Evolutionary conservation across 441 rosid genomes (phyloP), one percentile per base, ranked within the genome.

Genomic region (Gossypium lobatum): DNA sequence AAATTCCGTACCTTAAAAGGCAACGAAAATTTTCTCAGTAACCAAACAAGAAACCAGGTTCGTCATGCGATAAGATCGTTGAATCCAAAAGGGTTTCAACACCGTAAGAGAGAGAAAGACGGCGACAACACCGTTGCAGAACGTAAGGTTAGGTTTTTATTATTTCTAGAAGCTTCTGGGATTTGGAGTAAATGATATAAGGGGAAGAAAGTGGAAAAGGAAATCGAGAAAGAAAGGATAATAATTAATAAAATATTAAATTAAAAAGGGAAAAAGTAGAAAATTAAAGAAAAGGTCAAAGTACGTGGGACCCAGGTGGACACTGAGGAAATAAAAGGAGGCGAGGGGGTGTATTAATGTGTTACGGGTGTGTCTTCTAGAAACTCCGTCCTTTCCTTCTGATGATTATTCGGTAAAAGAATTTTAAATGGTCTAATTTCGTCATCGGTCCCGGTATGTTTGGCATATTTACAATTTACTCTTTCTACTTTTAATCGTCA

Each of bases 101-200:
- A 66, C n/a, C 39, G 48, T 18, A 69, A 52, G 34, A 59, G 18
- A 66, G 73, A n/a, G 20, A 34, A 28, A 73, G 62, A 50, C 7
- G 69, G 57, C 76, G 65, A 34, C 39, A 34, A 9, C 39, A 34
- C 39, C 46, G 73, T 72, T 70, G 39, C 50, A 18, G 2, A 10
- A 1, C 10, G 14, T 34, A 60, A 11, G 10, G 64, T 52, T 50
- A 6, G 80, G 78, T 6, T 76, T 82, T 80, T 80, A 82, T 76
- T 80, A 83, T 74, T 93, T 93, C 98, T 90, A 91, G 97, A 93
- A 93, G 79, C 82, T 91, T 93, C 96, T 69, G 77, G 81, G 70
- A 34, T 34, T 34, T 67, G 76, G 75, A 76, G 81, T 82, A 82
- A 81, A 76, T 78, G 86, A 6, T 6, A 80, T 84, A 71, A 81